A percentile compares a stretch with the other conserved stretches of the same genome.
Evolutionary conservation across 2,329 filamentous ascomycete genomes (phyloP).

Genomic region (Microdochium bolleyi): DNA sequence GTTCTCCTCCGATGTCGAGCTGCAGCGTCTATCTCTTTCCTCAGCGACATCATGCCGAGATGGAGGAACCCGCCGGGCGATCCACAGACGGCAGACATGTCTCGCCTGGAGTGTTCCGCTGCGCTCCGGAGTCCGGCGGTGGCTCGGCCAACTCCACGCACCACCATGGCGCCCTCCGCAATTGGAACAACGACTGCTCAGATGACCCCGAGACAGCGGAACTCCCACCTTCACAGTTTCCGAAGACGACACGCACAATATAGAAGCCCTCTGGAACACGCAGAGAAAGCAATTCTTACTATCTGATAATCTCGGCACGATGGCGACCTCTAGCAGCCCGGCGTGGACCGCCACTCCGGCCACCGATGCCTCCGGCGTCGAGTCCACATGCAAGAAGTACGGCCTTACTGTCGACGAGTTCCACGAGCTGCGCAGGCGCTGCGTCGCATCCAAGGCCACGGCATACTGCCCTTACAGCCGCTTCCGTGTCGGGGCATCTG

Average conservation of each 20-base stretch:
- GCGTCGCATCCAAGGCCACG: constrained; percentile 62
- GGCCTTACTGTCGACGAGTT: constrained; percentile 57
- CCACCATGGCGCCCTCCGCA: neutral
- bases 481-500: constrained; percentile 80
- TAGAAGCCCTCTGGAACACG: no score
- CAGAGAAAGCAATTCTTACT: no score
- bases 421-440: constrained; percentile 50
- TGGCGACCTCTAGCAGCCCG: neutral
- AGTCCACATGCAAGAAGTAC: constrained; percentile 27
- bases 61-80: neutral
- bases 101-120: no score
- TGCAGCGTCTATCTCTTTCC: no score
- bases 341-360: constrained; percentile 1
- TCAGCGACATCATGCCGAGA: neutral
- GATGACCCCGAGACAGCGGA: neutral
- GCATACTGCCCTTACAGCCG: constrained; percentile 92
- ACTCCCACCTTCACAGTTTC: no score
- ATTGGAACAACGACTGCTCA: neutral
- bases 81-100: neutral
- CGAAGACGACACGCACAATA: no score
- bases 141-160: neutral
- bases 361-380: constrained; percentile 13
- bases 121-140: neutral
- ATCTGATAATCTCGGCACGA: neutral
- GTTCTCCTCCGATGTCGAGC: no score